Evolutionary conservation across 177 flowering plant genomes (phyloP), one percentile per base, ranked within the genome.

Genomic region (Telopea speciosissima): DNA sequence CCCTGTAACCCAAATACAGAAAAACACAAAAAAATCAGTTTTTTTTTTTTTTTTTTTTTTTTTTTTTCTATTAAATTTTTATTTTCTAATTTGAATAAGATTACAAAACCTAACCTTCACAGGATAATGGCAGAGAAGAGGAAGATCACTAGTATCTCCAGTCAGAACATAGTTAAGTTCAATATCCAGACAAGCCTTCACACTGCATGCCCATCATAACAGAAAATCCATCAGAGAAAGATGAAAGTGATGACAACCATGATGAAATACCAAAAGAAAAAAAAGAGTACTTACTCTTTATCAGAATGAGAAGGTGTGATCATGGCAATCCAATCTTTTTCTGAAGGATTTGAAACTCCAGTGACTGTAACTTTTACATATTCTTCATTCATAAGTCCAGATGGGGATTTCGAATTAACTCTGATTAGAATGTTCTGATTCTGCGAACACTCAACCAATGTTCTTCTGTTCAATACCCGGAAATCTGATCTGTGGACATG

Each of bases 101-200:
- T 28, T 28, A 28, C 31, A 28, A 28, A n/a, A n/a, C n/a, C n/a
- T n/a, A n/a, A 36, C 40, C 40, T 36, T 36, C 1, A 36, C 40
- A 5, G 40, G 40, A 36, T 36, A 92, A 75, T 90, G 97, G 74
- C 96, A 90, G 11, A 92, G 88, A 61, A 92, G 92, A 45, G 93
- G 96, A 69, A 87, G 91, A 2, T 42, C 8, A 69, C 82, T 79
- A 1, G 80, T 14, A 75, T 92, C 97, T 21, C 97, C 97, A 5
- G 96, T 92, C 69, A 88, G 81, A 24, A 90, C 0, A 45, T 62
- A 8, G 73, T 9, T 42, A 31, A 60, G 60, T 72, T 81, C 16
- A 28, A 28, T 28, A 28, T 63, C 8, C 3, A 82, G 82, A 68
- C 97, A 92, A 63, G 14, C 12, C 2, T 66, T 24, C 11, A 84